Evolutionary conservation across 768 basidiomycete species (phyloP).

Genomic region (Naganishia onofrii): DNA sequence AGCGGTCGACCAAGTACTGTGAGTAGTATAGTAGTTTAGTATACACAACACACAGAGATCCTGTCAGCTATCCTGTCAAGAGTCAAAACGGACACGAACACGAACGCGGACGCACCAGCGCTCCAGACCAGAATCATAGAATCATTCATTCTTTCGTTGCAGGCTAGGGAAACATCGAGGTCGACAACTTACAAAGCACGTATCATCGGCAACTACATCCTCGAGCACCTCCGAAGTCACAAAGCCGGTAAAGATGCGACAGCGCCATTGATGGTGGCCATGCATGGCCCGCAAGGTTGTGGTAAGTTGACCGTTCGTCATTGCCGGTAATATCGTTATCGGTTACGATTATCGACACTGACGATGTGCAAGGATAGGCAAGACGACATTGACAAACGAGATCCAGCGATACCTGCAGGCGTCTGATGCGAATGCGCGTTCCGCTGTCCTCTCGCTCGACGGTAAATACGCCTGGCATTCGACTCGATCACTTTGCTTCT

Average conservation of each 20-base stretch:
- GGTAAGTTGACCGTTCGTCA: neutral
- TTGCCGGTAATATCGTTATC: neutral
- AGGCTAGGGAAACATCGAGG: slow-evolving; percentile 1
- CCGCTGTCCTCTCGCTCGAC: slow-evolving; percentile 25
- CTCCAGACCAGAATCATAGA: too few relatives aligned
- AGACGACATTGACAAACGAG: slow-evolving; percentile 25
- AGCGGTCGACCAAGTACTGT: too few relatives aligned
- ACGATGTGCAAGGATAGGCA: neutral
- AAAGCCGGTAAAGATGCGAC: neutral
- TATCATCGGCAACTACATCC: slow-evolving; percentile 23
- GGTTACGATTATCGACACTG: neutral
- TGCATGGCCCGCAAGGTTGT: slow-evolving; percentile 23
- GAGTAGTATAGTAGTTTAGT: too few relatives aligned
- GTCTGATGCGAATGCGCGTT: neutral
- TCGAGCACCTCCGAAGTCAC: slow-evolving; percentile 9
- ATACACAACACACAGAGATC: too few relatives aligned
- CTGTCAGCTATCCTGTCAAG: too few relatives aligned
- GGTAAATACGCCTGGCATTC: neutral
- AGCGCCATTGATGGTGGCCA: slow-evolving; percentile 13
- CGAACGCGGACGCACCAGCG: too few relatives aligned
- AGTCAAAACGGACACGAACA: too few relatives aligned
- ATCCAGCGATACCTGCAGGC: slow-evolving; percentile 6
- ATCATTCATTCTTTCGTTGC: too few relatives aligned
- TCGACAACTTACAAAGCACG: slow-evolving; percentile 21
- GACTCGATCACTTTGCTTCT: neutral